Evolutionary conservation across 2,329 filamentous ascomycete species (phyloP), one percentile per base, ranked within the genome.

Genomic region (Daldinia sp.): DNA sequence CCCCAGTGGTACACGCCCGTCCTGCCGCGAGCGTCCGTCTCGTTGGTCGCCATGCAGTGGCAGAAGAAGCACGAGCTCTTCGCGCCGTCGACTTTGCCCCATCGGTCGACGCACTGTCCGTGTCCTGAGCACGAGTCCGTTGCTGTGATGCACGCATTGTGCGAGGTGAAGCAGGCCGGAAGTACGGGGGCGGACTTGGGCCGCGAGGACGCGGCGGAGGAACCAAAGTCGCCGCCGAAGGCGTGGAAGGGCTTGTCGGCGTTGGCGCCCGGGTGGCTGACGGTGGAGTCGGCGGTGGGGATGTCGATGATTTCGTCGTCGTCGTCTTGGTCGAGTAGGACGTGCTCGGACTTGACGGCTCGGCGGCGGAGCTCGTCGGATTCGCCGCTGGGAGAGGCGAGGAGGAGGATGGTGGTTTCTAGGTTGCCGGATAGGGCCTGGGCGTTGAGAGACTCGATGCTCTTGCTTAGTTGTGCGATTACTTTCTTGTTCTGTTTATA

Each of bases 101-200:
- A 93, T 73, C 89, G 90, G 75, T 90, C 82, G 68, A 84, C 80
- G 81, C 95, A 98, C 25, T 77, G 74, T 47, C 95, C 95, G 77
- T 95, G 93, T 56, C 90, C 88, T 11, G 90, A 92, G 83, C 95
- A 99, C 74, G 87, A 87, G 71, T 87, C 85, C 2, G 95, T 99
- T 37, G 80, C 81, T 59, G 83, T 82, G 50, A 84, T 79, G 79
- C 94, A 98, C 59, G 84, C 81, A 37, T 88, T 86, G 70, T 87
- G 79, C 1, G 88, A 89, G 53, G 82, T 76, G 82, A 96, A 94
- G 83, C 94, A 98, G 45, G 87, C 78, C 95, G 94, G 83, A 94
- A 98, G 47, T 87, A 78, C 5, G 91, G 90, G 47, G 94, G 82
- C 11, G 52, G 13, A 15, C 4, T 17, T 19, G 8, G 21, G 81